A percentile compares a stretch with the other conserved stretches of the same genome.
These are phyloP conservation scores for Gnetum montanum DNA, from an alignment of 75 land plant genomes.

Conservation along the genomic window DNA sequence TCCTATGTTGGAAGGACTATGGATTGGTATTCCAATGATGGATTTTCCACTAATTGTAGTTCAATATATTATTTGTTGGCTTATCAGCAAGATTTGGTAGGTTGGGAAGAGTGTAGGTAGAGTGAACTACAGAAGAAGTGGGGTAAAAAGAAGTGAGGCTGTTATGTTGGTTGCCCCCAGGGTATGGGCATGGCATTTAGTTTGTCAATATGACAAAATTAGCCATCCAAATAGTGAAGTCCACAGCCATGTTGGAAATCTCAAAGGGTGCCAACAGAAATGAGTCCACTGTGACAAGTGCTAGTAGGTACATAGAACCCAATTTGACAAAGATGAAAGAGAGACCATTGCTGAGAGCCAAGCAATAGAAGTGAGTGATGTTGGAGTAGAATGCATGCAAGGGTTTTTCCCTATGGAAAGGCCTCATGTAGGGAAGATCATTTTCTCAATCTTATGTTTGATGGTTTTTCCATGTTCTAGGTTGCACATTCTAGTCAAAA, in stretches of 20 bases:
- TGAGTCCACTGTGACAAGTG: background rate
- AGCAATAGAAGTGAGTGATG: constrained; percentile 25
- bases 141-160: constrained; percentile 2
- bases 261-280: constrained; percentile 24
- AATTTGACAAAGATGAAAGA: constrained; percentile 18
- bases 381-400: constrained; percentile 18
- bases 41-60: too few relatives aligned
- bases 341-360: constrained; percentile 15
- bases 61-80: too few relatives aligned
- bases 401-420: constrained; percentile 29
- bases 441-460: too few relatives aligned
- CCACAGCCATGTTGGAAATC: constrained; percentile 17
- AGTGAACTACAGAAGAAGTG: too few relatives aligned
- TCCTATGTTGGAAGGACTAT: too few relatives aligned
- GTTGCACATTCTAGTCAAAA: too few relatives aligned
- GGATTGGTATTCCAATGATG: too few relatives aligned
- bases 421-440: too few relatives aligned
- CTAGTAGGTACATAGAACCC: constrained; percentile 14
- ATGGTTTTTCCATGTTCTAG: too few relatives aligned
- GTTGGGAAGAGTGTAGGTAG: too few relatives aligned
- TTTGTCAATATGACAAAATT: constrained; percentile 10
- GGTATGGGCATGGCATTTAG: constrained; percentile 18
- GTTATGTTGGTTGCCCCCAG: constrained; percentile 10
- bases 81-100: too few relatives aligned
- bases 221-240: constrained; percentile 9